Conservation (phyloP, 1,284 basidiomycete genomes). For the Neonothopanus nambi region DNA sequence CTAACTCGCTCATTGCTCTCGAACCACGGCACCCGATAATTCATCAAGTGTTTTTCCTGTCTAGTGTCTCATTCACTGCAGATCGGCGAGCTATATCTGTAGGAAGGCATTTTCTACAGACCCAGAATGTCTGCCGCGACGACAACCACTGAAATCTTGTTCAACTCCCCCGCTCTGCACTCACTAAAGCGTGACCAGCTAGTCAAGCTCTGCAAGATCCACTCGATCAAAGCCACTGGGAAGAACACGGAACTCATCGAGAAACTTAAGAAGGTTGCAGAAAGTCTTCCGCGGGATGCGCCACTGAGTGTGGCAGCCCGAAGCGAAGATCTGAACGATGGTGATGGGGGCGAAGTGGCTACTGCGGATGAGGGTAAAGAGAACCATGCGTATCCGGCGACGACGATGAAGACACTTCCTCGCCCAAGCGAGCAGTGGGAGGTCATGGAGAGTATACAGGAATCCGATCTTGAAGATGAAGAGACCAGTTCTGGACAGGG, state of each 20-base stretch:
- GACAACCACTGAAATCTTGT: constrained; percentile 72
- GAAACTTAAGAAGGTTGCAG: constrained; percentile 64
- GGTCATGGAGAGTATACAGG: constrained; percentile 72
- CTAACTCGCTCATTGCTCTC: not conserved
- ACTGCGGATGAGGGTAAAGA: constrained; percentile 35
- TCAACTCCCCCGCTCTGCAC: constrained; percentile 77
- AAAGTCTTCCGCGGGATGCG: constrained; percentile 52
- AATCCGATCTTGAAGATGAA: constrained; percentile 38
- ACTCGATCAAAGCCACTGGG: constrained; percentile 72
- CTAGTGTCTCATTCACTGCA: not conserved
- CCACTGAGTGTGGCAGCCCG: constrained; percentile 51
- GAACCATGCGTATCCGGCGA: constrained; percentile 14
- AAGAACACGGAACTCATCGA: constrained; percentile 74
- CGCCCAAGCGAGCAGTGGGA: constrained; percentile 77
- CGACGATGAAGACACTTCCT: constrained; percentile 23
- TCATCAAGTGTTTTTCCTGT: not conserved
- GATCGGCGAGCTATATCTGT: too few species aligned
- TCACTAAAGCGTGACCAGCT: constrained; percentile 80
- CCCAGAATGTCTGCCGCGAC: constrained; percentile 22
- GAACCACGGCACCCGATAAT: not conserved
- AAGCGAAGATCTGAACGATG: constrained; percentile 35
- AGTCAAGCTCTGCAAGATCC: constrained; percentile 77
- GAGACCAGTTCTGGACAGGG: constrained; percentile 47
- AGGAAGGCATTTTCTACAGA: not conserved
- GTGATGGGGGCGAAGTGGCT: constrained; percentile 20